These are phyloP conservation scores for Chlamydomonas sp. DNA, from an alignment of 139 green algal genomes.

Conservation along the genomic window DNA sequence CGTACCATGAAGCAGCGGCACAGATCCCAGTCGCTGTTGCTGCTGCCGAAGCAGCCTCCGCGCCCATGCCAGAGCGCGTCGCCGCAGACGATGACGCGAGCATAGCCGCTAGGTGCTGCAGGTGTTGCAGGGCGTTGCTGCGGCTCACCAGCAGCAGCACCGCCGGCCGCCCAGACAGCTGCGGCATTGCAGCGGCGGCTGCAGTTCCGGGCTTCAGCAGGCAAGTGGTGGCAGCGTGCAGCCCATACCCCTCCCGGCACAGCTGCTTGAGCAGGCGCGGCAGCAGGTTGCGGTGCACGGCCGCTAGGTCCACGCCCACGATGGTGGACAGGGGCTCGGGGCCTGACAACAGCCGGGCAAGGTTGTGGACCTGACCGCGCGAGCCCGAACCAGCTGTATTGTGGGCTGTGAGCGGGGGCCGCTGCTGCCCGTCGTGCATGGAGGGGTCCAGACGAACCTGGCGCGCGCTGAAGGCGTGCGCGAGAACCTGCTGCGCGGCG, in stretches of 20 bases:
- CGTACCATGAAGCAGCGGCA: slow-evolving; percentile 15
- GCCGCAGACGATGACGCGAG: neutral
- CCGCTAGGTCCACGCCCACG: neutral
- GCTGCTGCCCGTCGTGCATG: slow-evolving; percentile 21
- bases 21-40: neutral
- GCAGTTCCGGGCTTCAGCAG: neutral
- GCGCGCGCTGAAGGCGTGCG: neutral
- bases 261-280: slow-evolving; percentile 35
- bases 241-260: slow-evolving; percentile 19
- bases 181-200: slow-evolving; percentile 16
- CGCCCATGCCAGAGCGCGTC: neutral
- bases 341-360: neutral
- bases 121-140: slow-evolving; percentile 37
- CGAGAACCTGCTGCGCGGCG: neutral
- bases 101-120: neutral
- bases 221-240: slow-evolving; percentile 12
- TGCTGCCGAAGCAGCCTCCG: neutral
- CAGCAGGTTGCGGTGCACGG: slow-evolving; percentile 30
- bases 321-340: slow-evolving; percentile 15
- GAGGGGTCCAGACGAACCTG: neutral
- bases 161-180: slow-evolving; percentile 1
- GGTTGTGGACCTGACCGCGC: neutral
- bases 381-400: neutral
- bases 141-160: slow-evolving; percentile 36
- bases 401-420: slow-evolving; percentile 6